phyloP scores from a whole-genome alignment of 1,139 yeast genomes.

The Yamadazyma membranifaciens region DNA sequence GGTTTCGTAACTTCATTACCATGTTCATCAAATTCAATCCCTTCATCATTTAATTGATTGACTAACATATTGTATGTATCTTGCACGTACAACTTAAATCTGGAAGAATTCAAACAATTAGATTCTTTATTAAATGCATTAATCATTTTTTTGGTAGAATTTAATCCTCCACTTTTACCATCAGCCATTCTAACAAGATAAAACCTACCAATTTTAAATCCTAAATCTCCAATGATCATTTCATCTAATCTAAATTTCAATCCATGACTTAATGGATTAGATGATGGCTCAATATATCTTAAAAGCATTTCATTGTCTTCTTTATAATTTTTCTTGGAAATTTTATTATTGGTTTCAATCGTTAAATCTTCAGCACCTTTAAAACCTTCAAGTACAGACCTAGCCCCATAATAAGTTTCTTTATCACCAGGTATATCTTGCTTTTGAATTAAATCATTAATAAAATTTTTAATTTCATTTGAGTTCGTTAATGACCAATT shows the following conservation, averaged over 20 bases:
- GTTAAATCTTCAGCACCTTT: slow-evolving; percentile 32
- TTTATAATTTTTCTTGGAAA: slow-evolving; percentile 26
- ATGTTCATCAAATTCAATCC: slow-evolving; percentile 34
- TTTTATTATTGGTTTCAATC: slow-evolving; percentile 30
- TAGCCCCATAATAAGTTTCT: slow-evolving; percentile 43
- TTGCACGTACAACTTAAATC: slow-evolving; percentile 51
- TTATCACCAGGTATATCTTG: slow-evolving; percentile 48
- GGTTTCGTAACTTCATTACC: slow-evolving; percentile 25
- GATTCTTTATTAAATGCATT: slow-evolving; percentile 19
- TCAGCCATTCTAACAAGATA: slow-evolving; percentile 44
- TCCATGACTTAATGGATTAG: slow-evolving; percentile 40
- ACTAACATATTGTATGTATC: slow-evolving; percentile 41
- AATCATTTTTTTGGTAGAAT: slow-evolving; percentile 34
- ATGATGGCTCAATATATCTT: slow-evolving; percentile 41
- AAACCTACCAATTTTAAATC: slow-evolving; percentile 46
- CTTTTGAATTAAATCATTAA: slow-evolving; percentile 27
- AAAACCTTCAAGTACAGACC: slow-evolving; percentile 39
- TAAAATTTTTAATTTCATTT: slow-evolving; percentile 37
- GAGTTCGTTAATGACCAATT: slow-evolving; percentile 52
- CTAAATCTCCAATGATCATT: slow-evolving; percentile 46
- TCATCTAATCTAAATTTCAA: slow-evolving; percentile 41
- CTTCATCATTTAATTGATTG: slow-evolving; percentile 27
- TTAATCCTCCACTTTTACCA: slow-evolving; percentile 38
- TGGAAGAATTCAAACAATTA: slow-evolving; percentile 27
- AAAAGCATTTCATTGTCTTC: slow-evolving; percentile 24